A percentile compares a stretch with the other conserved stretches of the same genome.
These are phyloP conservation scores for Penicillium dipodomyicola DNA, from an alignment of 495 filamentous ascomycete species.

Conservation along the genomic window DNA sequence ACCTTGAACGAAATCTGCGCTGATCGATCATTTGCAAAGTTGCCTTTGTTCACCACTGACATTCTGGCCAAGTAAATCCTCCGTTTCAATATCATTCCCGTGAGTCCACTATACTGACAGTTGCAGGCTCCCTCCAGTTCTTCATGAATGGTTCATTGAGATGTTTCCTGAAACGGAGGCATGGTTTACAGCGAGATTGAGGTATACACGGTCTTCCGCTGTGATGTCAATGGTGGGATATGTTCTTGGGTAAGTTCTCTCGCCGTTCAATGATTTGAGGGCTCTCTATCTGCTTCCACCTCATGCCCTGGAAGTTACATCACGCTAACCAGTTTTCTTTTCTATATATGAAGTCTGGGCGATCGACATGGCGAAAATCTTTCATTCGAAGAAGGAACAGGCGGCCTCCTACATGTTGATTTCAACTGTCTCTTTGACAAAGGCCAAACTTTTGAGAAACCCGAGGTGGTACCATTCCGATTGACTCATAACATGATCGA, in stretches of 20 bases:
- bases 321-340: conserved; percentile 9
- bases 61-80: conserved; percentile 50
- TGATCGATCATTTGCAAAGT: conserved; percentile 44
- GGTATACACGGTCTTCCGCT: conserved; percentile 88
- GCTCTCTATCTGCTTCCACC: neutral
- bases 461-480: conserved; percentile 94
- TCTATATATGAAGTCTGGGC: conserved; percentile 57
- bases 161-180: conserved; percentile 88
- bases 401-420: conserved; percentile 94
- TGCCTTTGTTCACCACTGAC: conserved; percentile 65
- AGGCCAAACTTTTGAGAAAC: conserved; percentile 90
- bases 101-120: conserved; percentile 13
- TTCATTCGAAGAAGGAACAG: conserved; percentile 88
- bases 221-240: conserved; percentile 98
- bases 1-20: conserved; percentile 58
- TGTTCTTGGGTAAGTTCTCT: conserved; percentile 65
- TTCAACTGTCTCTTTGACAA: conserved; percentile 99
- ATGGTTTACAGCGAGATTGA: conserved; percentile 88
- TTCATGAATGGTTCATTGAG: conserved; percentile 92
- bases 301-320: neutral
- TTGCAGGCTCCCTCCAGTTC: conserved; percentile 69
- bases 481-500: conserved; percentile 98
- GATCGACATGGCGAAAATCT: conserved; percentile 99
- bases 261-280: neutral
- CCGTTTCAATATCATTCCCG: neutral